These are phyloP conservation scores for Pseudogymnoascus sp. DNA, from an alignment of 2,329 filamentous ascomycete species.

Conservation along the genomic window DNA sequence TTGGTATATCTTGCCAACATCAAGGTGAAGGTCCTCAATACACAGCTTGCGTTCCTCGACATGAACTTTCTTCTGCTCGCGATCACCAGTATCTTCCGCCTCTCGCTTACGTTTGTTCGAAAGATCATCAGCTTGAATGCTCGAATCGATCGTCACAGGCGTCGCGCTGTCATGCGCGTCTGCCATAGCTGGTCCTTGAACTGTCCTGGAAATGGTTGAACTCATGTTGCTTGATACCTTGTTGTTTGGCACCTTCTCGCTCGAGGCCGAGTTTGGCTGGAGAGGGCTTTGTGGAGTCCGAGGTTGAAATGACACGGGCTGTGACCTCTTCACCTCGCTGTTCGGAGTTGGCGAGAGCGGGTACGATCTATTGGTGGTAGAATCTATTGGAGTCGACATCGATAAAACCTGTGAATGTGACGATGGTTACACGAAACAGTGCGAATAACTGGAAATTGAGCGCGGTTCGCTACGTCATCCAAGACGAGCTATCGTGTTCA, in stretches of 20 bases:
- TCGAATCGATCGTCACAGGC: constrained; percentile 17
- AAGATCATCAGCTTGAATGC: constrained; percentile 41
- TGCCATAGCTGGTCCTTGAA: background rate
- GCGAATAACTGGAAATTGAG: background rate
- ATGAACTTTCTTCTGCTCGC: constrained; percentile 53
- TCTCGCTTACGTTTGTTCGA: constrained; percentile 56
- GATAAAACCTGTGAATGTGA: constrained; percentile 8
- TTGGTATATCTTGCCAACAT: constrained; percentile 60
- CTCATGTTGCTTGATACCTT: background rate
- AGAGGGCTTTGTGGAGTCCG: constrained; percentile 57
- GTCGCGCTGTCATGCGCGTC: background rate
- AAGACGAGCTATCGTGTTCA: background rate
- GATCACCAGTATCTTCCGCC: constrained; percentile 47
- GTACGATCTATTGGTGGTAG: background rate
- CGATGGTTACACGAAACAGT: constrained; percentile 6
- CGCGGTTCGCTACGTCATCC: constrained; percentile 2
- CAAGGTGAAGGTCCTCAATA: constrained; percentile 57
- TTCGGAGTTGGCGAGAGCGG: constrained; percentile 8
- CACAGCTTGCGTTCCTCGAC: constrained; percentile 52
- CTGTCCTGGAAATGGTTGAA: constrained; percentile 1
- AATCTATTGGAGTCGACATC: constrained; percentile 9
- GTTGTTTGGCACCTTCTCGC: background rate
- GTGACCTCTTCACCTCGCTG: constrained; percentile 6
- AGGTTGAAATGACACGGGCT: constrained; percentile 54
- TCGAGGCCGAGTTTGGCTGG: constrained; percentile 3